Base-by-base conservation (phyloP, 2,329 filamentous ascomycete species). In the Lachnellula hyalina region DNA sequence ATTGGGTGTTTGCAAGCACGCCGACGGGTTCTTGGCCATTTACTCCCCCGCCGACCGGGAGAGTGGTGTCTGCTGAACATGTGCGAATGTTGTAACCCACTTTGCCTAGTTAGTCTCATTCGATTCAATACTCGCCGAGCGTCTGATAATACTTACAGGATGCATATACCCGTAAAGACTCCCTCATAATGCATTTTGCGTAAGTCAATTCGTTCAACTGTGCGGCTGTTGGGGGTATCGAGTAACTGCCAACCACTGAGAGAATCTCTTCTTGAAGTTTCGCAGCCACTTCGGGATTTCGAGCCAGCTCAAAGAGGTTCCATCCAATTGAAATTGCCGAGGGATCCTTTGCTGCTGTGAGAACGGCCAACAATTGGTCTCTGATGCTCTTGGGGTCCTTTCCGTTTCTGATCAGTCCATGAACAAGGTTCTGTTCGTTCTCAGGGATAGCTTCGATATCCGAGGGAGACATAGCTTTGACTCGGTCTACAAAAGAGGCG, bases 51-150 rank as follows among this genome's bases (percentile, higher is more conserved):
- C 66, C 68, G 8, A 45, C 12, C 4, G 68, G 68, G 5, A 70
- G 54, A 7, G 56, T 54, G 5, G 62, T 65, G 41, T 81, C 77
- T 46, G 67, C 66, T 12, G 71, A 65, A 3, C 78, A 77, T 28
- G 67, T 61, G 48, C 80, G 77, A 14, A 69, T 68, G 66, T 83
- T 83, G 38, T 72, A 40, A 17, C 51, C 51, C 40, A 53, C 36
- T 44, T 38, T 23, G 11, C 4, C n/a, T 7, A 23, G 17, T 21
- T 17, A 44, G 17, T 19, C 11, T 21, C 4, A 5, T 21, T 28
- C 9, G 28, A 9, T 2, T 28, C 28, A 28, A 28, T 9, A 8
- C 28, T 9, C 8, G 28, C 3, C 2, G 28, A 44, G 17, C 41
- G 4, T 49, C 17, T 12, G 11, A 17, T 7, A n/a, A 19, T 8